A percentile compares a stretch with the other conserved stretches of the same genome.
Conservation (phyloP, 2,329 filamentous ascomycete genomes). For the Didymella pinodella region DNA sequence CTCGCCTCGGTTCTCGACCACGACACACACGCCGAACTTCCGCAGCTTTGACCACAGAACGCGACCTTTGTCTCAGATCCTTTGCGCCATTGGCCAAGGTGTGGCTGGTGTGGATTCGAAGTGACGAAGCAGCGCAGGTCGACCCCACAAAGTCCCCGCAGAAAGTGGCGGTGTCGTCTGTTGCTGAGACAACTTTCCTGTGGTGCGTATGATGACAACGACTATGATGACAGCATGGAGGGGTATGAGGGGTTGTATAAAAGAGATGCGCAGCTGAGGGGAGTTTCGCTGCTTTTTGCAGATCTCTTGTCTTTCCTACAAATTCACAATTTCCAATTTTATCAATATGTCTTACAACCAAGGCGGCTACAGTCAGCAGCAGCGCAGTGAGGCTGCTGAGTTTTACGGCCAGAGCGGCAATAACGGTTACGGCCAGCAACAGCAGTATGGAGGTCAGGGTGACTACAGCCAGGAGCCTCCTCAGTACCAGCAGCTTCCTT, state of each 20-base stretch:
- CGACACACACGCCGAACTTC: conserved; percentile 12
- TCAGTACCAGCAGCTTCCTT: conserved; percentile 36
- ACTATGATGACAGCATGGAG: conserved; percentile 15
- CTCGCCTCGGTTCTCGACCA: conserved; percentile 21
- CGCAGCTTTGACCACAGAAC: conserved; percentile 16
- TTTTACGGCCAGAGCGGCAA: conserved; percentile 26
- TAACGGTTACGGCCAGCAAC: conserved; percentile 26
- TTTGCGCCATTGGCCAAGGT: conserved; percentile 15
- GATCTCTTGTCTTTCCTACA: neutral
- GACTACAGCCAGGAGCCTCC: conserved; percentile 32
- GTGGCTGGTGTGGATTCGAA: conserved; percentile 22
- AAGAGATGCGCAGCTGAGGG: neutral
- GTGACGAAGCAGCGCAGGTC: conserved; percentile 12
- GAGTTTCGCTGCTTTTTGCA: conserved; percentile 7
- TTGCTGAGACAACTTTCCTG: conserved; percentile 22
- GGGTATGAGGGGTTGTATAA: conserved; percentile 15
- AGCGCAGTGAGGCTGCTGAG: conserved; percentile 22
- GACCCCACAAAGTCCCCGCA: conserved; percentile 20
- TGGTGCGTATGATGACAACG: conserved; percentile 15
- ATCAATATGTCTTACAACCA: conserved; percentile 20
- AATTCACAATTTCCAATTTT: neutral
- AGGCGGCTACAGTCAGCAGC: conserved; percentile 22
- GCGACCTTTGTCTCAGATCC: conserved; percentile 13
- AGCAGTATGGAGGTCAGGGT: conserved; percentile 22
- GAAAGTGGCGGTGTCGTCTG: conserved; percentile 23